Conservation (phyloP, 805 yeast genomes). For the Wickerhamiella siamensis region DNA sequence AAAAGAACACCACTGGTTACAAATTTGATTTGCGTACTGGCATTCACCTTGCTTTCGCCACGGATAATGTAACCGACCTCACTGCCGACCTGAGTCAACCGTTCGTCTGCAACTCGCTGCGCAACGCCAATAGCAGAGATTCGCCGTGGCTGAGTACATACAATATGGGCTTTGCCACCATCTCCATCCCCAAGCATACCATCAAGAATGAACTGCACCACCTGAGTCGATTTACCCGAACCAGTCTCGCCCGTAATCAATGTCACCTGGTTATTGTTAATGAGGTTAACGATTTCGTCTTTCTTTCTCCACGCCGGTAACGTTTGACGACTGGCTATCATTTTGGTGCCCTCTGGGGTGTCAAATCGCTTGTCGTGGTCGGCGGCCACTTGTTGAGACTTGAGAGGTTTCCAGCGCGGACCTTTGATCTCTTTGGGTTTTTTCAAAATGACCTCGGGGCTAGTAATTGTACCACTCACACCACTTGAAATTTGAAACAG, state of each 20-base stretch:
- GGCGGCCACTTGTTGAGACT: slow-evolving; percentile 22
- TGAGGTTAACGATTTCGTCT: slow-evolving; percentile 38
- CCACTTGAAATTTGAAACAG: slow-evolving; percentile 30
- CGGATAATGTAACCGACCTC: slow-evolving; percentile 84
- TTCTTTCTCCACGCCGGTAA: slow-evolving; percentile 79
- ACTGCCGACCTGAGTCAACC: slow-evolving; percentile 46
- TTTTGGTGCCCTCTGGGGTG: slow-evolving; percentile 25
- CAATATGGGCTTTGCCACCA: slow-evolving; percentile 39
- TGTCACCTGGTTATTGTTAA: slow-evolving; percentile 48
- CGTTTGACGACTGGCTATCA: slow-evolving; percentile 34
- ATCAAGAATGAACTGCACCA: slow-evolving; percentile 80
- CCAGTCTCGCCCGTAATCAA: slow-evolving; percentile 94
- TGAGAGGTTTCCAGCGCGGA: slow-evolving; percentile 2
- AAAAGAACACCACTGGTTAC: slow-evolving; percentile 87
- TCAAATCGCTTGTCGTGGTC: slow-evolving; percentile 26
- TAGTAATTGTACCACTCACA: slow-evolving; percentile 19
- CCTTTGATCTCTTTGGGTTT: slow-evolving; percentile 3
- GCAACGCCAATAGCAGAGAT: slow-evolving; percentile 91
- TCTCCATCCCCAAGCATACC: slow-evolving; percentile 31
- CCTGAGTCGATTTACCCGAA: slow-evolving; percentile 92
- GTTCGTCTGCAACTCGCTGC: slow-evolving; percentile 78
- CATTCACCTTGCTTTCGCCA: slow-evolving; percentile 57
- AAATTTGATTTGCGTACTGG: slow-evolving; percentile 60
- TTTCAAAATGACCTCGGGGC: neutral
- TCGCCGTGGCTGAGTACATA: slow-evolving; percentile 93